Conservation (phyloP, 805 yeast genomes). For the Candida alai region DNA sequence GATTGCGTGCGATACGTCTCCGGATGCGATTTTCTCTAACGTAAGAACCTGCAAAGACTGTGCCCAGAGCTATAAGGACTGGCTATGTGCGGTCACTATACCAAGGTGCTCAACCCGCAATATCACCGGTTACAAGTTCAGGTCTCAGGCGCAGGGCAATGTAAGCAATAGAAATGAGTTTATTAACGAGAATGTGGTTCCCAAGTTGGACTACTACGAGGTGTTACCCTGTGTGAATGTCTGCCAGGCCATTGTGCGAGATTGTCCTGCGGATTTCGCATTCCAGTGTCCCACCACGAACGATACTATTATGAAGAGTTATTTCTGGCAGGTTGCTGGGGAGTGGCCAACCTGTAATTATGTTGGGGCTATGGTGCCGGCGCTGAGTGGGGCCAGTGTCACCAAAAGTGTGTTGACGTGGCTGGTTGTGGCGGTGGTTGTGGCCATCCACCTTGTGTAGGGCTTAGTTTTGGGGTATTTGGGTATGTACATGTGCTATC, state of each 20-base stretch:
- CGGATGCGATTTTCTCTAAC: constrained; percentile 70
- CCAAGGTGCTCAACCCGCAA: constrained; percentile 74
- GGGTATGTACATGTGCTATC: background rate
- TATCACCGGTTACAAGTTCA: constrained; percentile 38
- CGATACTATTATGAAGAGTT: constrained; percentile 34
- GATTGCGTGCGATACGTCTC: constrained; percentile 66
- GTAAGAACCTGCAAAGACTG: constrained; percentile 73
- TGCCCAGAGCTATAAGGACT: constrained; percentile 62
- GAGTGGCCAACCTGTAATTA: constrained; percentile 35
- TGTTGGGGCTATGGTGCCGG: constrained; percentile 21
- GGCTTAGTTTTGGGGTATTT: constrained; percentile 2
- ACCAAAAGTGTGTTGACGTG: background rate
- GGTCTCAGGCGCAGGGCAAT: constrained; percentile 46
- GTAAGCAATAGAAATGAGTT: constrained; percentile 54
- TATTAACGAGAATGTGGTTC: constrained; percentile 47
- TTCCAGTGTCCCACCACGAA: constrained; percentile 65
- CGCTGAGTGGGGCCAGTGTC: background rate
- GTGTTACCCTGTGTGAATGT: constrained; percentile 81
- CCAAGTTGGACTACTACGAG: constrained; percentile 68
- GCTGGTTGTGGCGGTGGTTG: constrained; percentile 3
- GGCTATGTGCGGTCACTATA: constrained; percentile 87
- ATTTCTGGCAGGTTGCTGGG: constrained; percentile 34
- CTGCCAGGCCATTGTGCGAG: constrained; percentile 73
- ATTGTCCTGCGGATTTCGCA: constrained; percentile 76
- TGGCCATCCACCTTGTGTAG: constrained; percentile 6